Evolutionary conservation across 305 asterid species (phyloP), one percentile per base, ranked within the genome.

Genomic region (Fraxinus paxiana): DNA sequence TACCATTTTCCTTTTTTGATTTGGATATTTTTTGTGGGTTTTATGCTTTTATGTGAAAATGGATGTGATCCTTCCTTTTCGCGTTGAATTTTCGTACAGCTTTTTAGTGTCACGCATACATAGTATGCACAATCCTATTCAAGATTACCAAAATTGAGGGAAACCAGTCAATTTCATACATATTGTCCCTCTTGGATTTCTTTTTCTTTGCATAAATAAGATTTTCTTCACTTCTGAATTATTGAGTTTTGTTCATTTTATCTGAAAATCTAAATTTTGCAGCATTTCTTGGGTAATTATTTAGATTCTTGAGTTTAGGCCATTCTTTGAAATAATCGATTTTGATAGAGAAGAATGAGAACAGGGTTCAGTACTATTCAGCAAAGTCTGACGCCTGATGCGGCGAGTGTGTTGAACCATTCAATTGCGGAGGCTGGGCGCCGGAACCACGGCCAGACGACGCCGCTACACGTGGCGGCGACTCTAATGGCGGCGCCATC

Each of bases 391-490:
- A 92, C 97, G 5, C 92, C 95, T 1, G 98, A 95, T 74, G 98
- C 97, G 0, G 92, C 98, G 26, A 88, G 77, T 51, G 92, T 95
- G 17, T 80, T 95, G 2, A 95, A 92, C 84, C 94, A 90, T 34
- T 92, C 99, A 0, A 92, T 95, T 71, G 87, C 93, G 9, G 97
- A 93, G 82, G 97, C 98, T 3, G 85, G 88, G 56, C 92, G 96
- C 76, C 88, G 94, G 10, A 92, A 93, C 82, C 99, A 95, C 88
- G 96, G 94, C 26, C 98, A 95, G 56, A 92, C 98, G 8, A 92
- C 97, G 75, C 98, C 99, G 63, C 87, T 95, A 5, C 99, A 93
- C 83, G 99, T 95, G 90, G 99, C 98, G 78, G 96, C 97, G 74
- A 92, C 96, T 48, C 91, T 95, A 1, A 77, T 95, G 6, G 83